Evolutionary conservation across 495 filamentous ascomycete species (phyloP).

Genomic region (Copromyces sp.): DNA sequence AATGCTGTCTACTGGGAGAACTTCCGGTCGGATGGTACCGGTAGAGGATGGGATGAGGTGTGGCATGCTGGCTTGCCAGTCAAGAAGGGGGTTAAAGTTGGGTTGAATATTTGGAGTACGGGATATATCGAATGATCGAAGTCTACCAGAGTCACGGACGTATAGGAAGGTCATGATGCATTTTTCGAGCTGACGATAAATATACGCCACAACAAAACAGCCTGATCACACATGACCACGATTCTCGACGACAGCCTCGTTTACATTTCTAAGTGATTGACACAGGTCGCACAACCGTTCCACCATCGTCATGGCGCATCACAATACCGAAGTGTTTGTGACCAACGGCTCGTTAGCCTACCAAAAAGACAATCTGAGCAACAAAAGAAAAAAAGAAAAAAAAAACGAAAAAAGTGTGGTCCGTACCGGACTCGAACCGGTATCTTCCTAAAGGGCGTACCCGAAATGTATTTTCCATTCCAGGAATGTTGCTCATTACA

Average conservation of each 20-base stretch:
- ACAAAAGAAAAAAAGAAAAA: not conserved
- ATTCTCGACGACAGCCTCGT: not conserved
- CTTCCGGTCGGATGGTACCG: conserved; percentile 34
- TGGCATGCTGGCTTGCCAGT: conserved; percentile 41
- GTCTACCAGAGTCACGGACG: not conserved
- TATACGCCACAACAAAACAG: not conserved
- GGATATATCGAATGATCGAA: conserved; percentile 13
- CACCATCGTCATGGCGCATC: not conserved
- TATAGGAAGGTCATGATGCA: not conserved
- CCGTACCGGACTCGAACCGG: not conserved
- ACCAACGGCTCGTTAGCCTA: not conserved
- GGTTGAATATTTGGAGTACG: conserved; percentile 41
- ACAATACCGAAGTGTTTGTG: not conserved
- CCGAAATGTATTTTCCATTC: not conserved
- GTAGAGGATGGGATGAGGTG: conserved; percentile 34
- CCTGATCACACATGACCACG: not conserved
- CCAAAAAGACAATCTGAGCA: not conserved
- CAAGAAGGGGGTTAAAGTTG: conserved; percentile 31
- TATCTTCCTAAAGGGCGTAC: not conserved
- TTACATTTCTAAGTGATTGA: not conserved
- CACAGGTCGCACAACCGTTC: not conserved
- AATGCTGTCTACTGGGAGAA: conserved; percentile 44
- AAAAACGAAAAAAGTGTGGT: not conserved
- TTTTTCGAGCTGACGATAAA: not conserved
- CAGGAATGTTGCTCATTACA: not conserved